These are phyloP conservation scores for Podila horticola DNA, from an alignment of 192 early-diverging fungal genomes.

Conservation along the genomic window DNA sequence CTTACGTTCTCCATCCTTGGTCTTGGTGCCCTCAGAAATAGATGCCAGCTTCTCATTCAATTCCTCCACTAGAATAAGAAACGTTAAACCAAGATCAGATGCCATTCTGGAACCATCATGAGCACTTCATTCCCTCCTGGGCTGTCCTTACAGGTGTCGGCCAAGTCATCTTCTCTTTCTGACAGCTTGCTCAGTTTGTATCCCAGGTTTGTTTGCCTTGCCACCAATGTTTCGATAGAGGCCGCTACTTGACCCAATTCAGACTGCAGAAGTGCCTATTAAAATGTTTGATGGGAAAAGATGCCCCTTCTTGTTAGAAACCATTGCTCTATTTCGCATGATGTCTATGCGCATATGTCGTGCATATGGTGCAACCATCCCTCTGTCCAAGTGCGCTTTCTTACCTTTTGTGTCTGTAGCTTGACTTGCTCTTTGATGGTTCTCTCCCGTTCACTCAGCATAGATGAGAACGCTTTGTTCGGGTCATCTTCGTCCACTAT, in stretches of 20 bases:
- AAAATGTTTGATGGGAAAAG: background rate
- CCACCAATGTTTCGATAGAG: conserved; percentile 57
- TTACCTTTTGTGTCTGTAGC: conserved; percentile 62
- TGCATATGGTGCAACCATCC: background rate
- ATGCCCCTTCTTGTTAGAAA: background rate
- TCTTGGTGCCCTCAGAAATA: conserved; percentile 44
- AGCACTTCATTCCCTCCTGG: background rate
- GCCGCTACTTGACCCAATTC: conserved; percentile 59
- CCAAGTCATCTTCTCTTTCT: conserved; percentile 54
- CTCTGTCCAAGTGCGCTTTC: background rate
- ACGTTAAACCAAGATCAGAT: background rate
- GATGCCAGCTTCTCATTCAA: conserved; percentile 55
- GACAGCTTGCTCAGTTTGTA: conserved; percentile 55
- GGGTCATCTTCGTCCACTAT: conserved; percentile 47
- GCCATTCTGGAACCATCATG: too few relatives aligned
- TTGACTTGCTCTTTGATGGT: conserved; percentile 61
- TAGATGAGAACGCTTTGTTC: conserved; percentile 50
- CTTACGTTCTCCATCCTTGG: conserved; percentile 36
- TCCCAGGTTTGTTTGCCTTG: conserved; percentile 52
- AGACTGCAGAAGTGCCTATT: conserved; percentile 52
- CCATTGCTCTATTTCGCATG: background rate
- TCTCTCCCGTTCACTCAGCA: conserved; percentile 61
- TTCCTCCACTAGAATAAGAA: conserved; percentile 49
- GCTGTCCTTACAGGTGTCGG: conserved; percentile 46
- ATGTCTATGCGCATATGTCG: background rate